Conservation (phyloP, 768 basidiomycete species). For the Tricholoma hemisulphureum region DNA sequence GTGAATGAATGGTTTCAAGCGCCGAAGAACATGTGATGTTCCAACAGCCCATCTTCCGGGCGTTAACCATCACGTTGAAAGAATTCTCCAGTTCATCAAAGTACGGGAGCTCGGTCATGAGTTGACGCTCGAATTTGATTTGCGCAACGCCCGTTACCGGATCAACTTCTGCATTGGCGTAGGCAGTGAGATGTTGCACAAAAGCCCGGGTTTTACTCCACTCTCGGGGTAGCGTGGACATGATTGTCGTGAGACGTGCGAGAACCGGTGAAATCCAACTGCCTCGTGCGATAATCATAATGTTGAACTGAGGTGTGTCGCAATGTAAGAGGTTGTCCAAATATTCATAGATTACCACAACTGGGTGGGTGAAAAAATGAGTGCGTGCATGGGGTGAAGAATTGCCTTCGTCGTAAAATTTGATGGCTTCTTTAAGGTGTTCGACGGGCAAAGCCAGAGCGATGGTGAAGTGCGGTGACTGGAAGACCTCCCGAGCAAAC, state of each 20-base stretch:
- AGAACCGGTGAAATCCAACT: neutral
- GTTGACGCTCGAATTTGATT: slow-evolving; percentile 2
- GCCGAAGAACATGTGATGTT: slow-evolving; percentile 10
- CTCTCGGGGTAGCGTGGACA: slow-evolving; percentile 4
- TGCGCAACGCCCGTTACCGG: slow-evolving; percentile 5
- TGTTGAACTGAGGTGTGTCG: neutral
- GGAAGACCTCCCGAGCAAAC: slow-evolving; percentile 9
- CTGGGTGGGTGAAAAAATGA: neutral
- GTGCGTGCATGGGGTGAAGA: neutral
- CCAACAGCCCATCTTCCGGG: slow-evolving; percentile 13
- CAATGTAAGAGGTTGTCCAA: neutral
- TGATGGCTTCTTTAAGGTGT: neutral
- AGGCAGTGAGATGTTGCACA: slow-evolving; percentile 1
- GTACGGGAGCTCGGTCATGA: neutral
- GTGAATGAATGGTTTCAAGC: slow-evolving; percentile 6
- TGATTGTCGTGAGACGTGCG: slow-evolving; percentile 3
- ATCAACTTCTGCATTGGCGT: slow-evolving; percentile 10
- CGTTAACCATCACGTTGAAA: slow-evolving; percentile 5
- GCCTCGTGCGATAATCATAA: neutral
- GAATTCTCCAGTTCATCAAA: slow-evolving; percentile 6
- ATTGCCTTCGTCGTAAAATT: neutral
- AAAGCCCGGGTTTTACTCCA: slow-evolving; percentile 6
- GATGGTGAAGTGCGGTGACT: neutral
- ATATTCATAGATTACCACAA: neutral
- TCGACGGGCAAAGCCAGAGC: neutral